Evolutionary conservation across 805 yeast species (phyloP).

Genomic region (Wickerhamomyces pijperi): DNA sequence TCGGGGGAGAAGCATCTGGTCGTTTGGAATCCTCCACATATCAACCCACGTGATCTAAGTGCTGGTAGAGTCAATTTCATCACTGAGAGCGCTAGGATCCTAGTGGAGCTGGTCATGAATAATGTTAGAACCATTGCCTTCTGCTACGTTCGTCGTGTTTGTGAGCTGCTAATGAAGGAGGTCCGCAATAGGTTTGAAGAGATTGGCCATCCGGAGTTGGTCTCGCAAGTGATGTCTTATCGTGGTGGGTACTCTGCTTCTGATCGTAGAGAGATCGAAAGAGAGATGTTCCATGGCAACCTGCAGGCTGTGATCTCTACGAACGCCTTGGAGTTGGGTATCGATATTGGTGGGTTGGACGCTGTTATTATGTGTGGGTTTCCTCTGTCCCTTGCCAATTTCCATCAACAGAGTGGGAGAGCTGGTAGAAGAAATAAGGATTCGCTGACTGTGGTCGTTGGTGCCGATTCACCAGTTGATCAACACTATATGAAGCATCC

Average conservation of each 20-base stretch:
- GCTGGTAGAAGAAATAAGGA: conserved; percentile 88
- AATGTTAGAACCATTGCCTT: conserved; percentile 80
- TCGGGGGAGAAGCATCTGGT: conserved; percentile 64
- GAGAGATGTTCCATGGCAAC: conserved; percentile 81
- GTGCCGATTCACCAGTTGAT: conserved; percentile 76
- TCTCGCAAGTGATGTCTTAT: conserved; percentile 76
- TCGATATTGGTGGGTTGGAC: conserved; percentile 88
- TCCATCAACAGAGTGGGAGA: conserved; percentile 94
- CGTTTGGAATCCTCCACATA: conserved; percentile 76
- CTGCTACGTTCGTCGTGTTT: conserved; percentile 75
- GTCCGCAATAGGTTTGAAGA: conserved; percentile 45
- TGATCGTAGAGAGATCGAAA: conserved; percentile 81
- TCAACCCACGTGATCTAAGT: conserved; percentile 45
- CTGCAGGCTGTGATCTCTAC: conserved; percentile 86
- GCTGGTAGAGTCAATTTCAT: conserved; percentile 62
- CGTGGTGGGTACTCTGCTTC: conserved; percentile 88
- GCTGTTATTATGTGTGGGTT: conserved; percentile 90
- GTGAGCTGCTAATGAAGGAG: conserved; percentile 82
- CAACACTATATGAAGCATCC: conserved; percentile 73
- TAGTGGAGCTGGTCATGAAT: conserved; percentile 52
- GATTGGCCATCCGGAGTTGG: conserved; percentile 31
- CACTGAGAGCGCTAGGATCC: conserved; percentile 61
- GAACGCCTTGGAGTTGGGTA: conserved; percentile 90
- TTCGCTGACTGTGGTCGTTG: conserved; percentile 76
- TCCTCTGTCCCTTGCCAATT: conserved; percentile 75